Conservation (phyloP, 768 basidiomycete species). For the Boletellus sp. region DNA sequence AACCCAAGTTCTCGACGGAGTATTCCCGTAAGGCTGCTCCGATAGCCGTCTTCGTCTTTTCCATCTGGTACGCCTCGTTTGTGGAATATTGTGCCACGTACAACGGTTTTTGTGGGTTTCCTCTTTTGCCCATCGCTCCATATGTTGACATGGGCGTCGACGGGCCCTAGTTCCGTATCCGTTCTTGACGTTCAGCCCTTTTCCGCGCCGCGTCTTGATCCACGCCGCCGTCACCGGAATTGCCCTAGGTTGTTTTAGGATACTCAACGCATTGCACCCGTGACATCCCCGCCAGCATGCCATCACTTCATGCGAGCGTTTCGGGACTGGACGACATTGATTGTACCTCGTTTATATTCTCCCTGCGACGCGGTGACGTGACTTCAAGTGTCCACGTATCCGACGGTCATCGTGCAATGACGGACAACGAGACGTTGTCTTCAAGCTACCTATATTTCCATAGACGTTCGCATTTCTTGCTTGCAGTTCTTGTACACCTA, state of each 20-base stretch:
- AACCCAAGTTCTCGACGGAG: constrained; percentile 46
- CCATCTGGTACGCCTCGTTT: constrained; percentile 56
- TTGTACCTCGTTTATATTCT: no score
- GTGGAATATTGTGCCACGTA: constrained; percentile 62
- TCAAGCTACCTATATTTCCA: no score
- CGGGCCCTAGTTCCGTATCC: constrained; percentile 71
- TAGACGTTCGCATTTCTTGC: no score
- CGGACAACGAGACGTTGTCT: no score
- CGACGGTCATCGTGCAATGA: no score
- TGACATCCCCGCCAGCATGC: constrained; percentile 1
- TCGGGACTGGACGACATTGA: not conserved
- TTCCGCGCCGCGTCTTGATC: constrained; percentile 51
- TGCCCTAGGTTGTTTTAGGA: constrained; percentile 53
- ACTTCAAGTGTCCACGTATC: no score
- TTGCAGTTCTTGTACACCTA: no score
- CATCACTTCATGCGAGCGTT: not conserved
- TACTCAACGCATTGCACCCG: constrained; percentile 56
- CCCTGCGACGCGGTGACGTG: no score
- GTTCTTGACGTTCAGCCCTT: constrained; percentile 63
- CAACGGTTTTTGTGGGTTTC: constrained; percentile 58
- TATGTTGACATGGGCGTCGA: constrained; percentile 1
- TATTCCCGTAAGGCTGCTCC: constrained; percentile 17
- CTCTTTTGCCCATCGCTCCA: not conserved
- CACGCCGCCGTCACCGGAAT: constrained; percentile 52
- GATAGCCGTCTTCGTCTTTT: constrained; percentile 17